Conservation (phyloP, 495 filamentous ascomycete genomes). For the Lepraria neglecta region DNA sequence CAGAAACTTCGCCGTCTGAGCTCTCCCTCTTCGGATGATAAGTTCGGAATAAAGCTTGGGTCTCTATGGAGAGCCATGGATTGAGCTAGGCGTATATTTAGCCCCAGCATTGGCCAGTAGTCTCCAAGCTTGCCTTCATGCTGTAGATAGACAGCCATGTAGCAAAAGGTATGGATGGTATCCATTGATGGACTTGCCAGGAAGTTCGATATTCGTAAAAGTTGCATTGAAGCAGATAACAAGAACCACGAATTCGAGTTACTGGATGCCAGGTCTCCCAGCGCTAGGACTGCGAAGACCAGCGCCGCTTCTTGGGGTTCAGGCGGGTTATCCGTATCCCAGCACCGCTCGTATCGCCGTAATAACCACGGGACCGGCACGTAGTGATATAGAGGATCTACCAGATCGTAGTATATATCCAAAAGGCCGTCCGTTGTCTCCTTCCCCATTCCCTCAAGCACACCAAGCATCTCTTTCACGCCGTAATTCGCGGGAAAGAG, state of each 20-base stretch:
- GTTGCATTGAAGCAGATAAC: not conserved
- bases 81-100: not conserved
- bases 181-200: slow-evolving; percentile 1
- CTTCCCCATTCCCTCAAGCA: not conserved
- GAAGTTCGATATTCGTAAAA: slow-evolving; percentile 2
- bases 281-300: slow-evolving; percentile 1
- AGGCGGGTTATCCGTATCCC: not conserved
- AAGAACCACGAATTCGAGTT: not conserved
- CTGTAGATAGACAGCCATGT: not conserved
- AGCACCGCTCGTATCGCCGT: not conserved
- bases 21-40: not conserved
- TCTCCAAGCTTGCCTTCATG: slow-evolving; percentile 1
- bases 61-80: slow-evolving; percentile 1
- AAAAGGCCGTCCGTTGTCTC: not conserved
- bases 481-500: not conserved
- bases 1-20: not conserved
- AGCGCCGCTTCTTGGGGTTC: slow-evolving; percentile 1
- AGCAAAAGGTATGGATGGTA: not conserved
- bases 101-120: not conserved
- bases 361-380: not conserved
- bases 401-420: not conserved
- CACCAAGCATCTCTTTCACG: slow-evolving; percentile 3
- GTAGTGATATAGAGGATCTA: slow-evolving; percentile 3
- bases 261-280: not conserved
- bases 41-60: not conserved